Evolutionary conservation across 306 rosid genomes (phyloP), one percentile per base, ranked within the genome.

Genomic region (Acacia confusa): DNA sequence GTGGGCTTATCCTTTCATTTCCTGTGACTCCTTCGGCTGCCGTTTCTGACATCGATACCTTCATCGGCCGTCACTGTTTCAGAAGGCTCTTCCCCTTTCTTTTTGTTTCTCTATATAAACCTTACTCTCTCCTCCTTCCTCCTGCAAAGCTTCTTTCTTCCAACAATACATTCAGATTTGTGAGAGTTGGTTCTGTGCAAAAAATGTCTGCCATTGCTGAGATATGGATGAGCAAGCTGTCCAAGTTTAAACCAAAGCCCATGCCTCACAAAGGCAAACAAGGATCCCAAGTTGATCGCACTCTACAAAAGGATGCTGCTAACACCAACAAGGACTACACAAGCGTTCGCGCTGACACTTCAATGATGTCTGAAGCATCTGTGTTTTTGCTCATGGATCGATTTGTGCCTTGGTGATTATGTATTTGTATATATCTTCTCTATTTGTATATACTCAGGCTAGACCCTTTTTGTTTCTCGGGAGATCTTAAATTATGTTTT

Each of bases 321-420:
- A 87, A 66, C 69, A 87, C 53, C 69, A 70, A 78, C 75, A 36
- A 60, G 22, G 68, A 24, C 36, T 66, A 41, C 74, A 66, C 7
- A 66, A 27, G 53, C 24, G 30, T 43, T 77, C 78, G 36, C 40
- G 74, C 67, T 77, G 85, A 78, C 48, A 58, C 4, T 78, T 20
- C 79, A 58, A 70, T 84, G 30, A 80, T 95, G 87, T 95, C 97
- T 9, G 99, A 95, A 61, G 84, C 89, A 38, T 89, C 92, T 0
- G 81, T 93, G 4, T 92, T 83, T 84, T 68, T 95, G 97, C 90
- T 93, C 52, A 91, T 93, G 93, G 97, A 95, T 82, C 92, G 98
- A 1, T 93, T 95, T 74, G 93, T 90, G 16, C 97, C 97, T 58
- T 88, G 90, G 85, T 95, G 88, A 90, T 78, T 75, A 19, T 61